These are phyloP conservation scores for Helicostylum pulchrum DNA, from an alignment of 192 early-diverging fungal species.

Conservation along the genomic window DNA sequence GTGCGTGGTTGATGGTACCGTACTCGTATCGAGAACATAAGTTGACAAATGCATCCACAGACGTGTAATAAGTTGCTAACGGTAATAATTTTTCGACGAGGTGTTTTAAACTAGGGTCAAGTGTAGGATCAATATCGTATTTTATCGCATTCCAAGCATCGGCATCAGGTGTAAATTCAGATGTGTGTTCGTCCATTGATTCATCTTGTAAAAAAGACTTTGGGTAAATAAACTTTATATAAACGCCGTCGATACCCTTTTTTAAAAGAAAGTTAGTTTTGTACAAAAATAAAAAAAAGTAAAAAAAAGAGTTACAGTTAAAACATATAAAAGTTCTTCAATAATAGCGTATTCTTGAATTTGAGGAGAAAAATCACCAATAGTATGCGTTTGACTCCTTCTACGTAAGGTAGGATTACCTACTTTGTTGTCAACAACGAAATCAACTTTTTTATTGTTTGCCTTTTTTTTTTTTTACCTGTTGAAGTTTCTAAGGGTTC, in stretches of 20 bases:
- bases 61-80: constrained; percentile 69
- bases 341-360: constrained; percentile 82
- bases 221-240: constrained; percentile 46
- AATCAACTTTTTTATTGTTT: background rate
- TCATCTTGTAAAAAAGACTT: constrained; percentile 40
- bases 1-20: constrained; percentile 86
- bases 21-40: constrained; percentile 71
- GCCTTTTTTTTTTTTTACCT: background rate
- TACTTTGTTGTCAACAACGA: background rate
- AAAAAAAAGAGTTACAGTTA: constrained; percentile 56
- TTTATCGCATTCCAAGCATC: constrained; percentile 30
- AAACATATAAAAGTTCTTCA: constrained; percentile 84
- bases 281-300: background rate
- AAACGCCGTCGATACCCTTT: constrained; percentile 79
- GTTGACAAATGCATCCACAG: constrained; percentile 75
- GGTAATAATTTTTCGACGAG: constrained; percentile 79
- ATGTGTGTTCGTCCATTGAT: constrained; percentile 31
- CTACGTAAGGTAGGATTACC: background rate
- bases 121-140: constrained; percentile 42
- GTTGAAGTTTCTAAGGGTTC: background rate
- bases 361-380: constrained; percentile 43
- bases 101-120: constrained; percentile 66
- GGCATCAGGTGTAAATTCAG: background rate
- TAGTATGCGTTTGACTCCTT: background rate
- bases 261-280: background rate